phyloP scores from a whole-genome alignment of 805 yeast genomes.

The Candida silvatica region DNA sequence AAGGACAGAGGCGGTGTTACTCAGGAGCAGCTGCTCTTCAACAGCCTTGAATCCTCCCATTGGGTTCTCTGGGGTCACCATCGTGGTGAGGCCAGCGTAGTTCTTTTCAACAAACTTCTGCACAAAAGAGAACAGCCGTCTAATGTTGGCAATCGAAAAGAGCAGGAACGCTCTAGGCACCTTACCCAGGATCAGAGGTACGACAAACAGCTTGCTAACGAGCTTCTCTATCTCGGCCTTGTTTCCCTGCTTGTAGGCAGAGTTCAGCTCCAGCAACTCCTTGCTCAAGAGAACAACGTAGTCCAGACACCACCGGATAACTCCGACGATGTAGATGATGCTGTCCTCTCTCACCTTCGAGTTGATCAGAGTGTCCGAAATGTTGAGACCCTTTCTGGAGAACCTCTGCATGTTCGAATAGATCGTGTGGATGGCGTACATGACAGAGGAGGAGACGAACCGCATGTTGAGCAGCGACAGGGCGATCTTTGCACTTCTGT shows the following conservation, averaged over 20 bases:
- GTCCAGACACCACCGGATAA: slow-evolving; percentile 81
- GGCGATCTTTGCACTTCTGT: slow-evolving; percentile 39
- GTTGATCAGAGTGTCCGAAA: slow-evolving; percentile 34
- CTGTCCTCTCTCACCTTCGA: slow-evolving; percentile 49
- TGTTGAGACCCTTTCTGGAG: slow-evolving; percentile 43
- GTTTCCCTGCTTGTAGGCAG: slow-evolving; percentile 18
- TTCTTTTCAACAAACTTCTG: slow-evolving; percentile 48
- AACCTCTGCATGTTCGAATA: slow-evolving; percentile 56
- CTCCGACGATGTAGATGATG: slow-evolving; percentile 60
- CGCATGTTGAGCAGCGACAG: slow-evolving; percentile 62
- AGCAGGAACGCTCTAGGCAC: slow-evolving; percentile 61
- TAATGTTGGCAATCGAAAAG: slow-evolving; percentile 60
- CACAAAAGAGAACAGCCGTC: slow-evolving; percentile 48
- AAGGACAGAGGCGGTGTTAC: slow-evolving; percentile 24
- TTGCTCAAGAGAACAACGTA: slow-evolving; percentile 64
- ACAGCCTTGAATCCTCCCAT: slow-evolving; percentile 22
- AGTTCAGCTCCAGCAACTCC: slow-evolving; percentile 47
- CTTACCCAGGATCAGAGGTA: slow-evolving; percentile 57
- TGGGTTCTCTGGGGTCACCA: slow-evolving; percentile 22
- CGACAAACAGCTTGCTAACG: slow-evolving; percentile 29
- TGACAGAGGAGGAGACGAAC: slow-evolving; percentile 60
- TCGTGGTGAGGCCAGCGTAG: slow-evolving; percentile 24
- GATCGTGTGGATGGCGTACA: slow-evolving; percentile 51
- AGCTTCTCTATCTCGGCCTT: slow-evolving; percentile 13
- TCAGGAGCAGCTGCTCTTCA: slow-evolving; percentile 17